Conservation (phyloP, 768 basidiomycete genomes). For the Pisolithus sp. region DNA sequence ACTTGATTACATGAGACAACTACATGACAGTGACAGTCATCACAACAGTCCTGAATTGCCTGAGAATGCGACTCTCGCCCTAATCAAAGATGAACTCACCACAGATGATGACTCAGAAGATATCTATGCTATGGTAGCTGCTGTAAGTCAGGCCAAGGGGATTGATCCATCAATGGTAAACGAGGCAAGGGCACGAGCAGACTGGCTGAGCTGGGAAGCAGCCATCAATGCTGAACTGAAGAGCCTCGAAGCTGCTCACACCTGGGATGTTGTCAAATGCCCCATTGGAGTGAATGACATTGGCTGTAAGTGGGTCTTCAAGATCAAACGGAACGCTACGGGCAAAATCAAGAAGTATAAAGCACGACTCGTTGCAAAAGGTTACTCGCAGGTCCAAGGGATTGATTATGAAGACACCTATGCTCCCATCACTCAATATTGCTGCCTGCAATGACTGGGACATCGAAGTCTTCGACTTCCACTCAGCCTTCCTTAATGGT, state of each 20-base stretch:
- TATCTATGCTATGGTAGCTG: background rate
- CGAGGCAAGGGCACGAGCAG: conserved; percentile 6
- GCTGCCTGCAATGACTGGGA: background rate
- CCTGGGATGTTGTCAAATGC: conserved; percentile 23
- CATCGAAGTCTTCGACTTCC: too few species aligned
- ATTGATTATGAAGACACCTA: background rate
- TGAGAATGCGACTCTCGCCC: too few species aligned
- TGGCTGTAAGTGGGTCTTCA: conserved; percentile 34
- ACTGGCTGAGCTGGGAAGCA: conserved; percentile 16
- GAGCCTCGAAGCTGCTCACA: conserved; percentile 7
- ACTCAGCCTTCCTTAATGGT: too few species aligned
- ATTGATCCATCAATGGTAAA: background rate
- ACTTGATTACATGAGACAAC: too few species aligned
- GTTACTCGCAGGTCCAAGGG: conserved; percentile 10
- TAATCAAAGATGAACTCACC: too few species aligned
- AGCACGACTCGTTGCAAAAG: conserved; percentile 34
- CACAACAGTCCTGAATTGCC: too few species aligned
- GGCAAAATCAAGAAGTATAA: conserved; percentile 30
- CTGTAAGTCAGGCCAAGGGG: background rate
- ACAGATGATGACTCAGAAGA: background rate
- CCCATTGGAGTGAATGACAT: conserved; percentile 28
- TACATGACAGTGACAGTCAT: too few species aligned
- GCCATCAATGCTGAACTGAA: background rate
- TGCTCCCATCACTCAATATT: background rate
- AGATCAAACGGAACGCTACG: background rate